These are phyloP conservation scores for Neocallimastix lanati DNA, from an alignment of 192 early-diverging fungal genomes.

Conservation along the genomic window DNA sequence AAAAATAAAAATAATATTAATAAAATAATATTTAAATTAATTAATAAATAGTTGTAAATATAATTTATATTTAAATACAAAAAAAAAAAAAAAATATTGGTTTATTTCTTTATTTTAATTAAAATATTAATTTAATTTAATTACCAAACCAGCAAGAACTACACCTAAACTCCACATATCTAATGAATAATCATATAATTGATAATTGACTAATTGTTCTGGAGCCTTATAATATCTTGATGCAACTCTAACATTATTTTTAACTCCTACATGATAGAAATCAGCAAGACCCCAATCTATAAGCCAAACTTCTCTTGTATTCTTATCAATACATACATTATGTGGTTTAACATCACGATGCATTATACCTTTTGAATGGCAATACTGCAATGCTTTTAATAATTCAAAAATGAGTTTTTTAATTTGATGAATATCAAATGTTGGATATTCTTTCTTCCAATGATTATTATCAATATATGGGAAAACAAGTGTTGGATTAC, in stretches of 20 bases:
- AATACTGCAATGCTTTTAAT: constrained; percentile 4
- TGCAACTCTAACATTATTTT: constrained; percentile 16
- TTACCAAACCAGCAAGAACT: constrained; percentile 22
- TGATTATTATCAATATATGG: background rate
- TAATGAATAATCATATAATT: constrained; percentile 19
- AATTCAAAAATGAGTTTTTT: constrained; percentile 11
- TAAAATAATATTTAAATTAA: too few species aligned
- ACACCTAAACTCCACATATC: constrained; percentile 28
- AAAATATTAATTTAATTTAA: too few species aligned
- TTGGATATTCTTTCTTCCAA: constrained; percentile 17
- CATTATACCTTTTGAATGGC: constrained; percentile 21
- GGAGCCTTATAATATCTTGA: constrained; percentile 24
- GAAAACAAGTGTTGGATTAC: constrained; percentile 9
- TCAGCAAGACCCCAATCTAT: constrained; percentile 26
- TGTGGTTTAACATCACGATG: constrained; percentile 33
- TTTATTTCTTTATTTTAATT: too few species aligned
- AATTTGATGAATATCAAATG: constrained; percentile 8
- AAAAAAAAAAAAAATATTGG: too few species aligned
- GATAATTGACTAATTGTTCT: constrained; percentile 18
- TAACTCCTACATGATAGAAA: constrained; percentile 10
- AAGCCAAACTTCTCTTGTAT: constrained; percentile 11
- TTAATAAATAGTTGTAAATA: too few species aligned
- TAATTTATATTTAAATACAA: too few species aligned
- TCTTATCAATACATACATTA: constrained; percentile 15
- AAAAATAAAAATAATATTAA: too few species aligned